A percentile compares a stretch with the other conserved stretches of the same genome.
These are phyloP conservation scores for Starmerella sirachaensis DNA, from an alignment of 805 yeast species.

Conservation along the genomic window DNA sequence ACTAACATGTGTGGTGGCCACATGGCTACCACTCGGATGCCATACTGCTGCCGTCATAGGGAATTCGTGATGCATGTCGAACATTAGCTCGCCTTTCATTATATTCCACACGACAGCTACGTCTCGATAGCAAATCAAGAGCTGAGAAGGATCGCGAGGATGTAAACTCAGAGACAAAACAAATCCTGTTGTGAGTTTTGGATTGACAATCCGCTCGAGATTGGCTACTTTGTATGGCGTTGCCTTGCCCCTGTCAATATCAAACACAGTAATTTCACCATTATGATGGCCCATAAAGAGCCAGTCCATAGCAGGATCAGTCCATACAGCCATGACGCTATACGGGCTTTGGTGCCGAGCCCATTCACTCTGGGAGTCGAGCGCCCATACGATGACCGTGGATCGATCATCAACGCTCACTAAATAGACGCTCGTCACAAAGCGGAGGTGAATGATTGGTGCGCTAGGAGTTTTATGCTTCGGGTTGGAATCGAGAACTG, in stretches of 20 bases:
- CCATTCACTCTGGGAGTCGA: constrained; percentile 50
- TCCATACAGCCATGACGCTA: constrained; percentile 51
- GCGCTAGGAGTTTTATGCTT: constrained; percentile 23
- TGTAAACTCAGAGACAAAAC: constrained; percentile 63
- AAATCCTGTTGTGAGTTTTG: constrained; percentile 48
- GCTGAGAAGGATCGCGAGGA: constrained; percentile 76
- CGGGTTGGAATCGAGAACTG: constrained; percentile 41
- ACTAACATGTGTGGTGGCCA: constrained; percentile 67
- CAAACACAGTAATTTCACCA: constrained; percentile 62
- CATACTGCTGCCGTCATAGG: constrained; percentile 50
- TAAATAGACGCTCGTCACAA: constrained; percentile 72
- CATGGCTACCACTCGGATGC: constrained; percentile 89
- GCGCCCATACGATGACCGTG: constrained; percentile 54
- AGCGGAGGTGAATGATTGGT: constrained; percentile 41
- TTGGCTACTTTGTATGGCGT: constrained; percentile 60
- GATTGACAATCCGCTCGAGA: constrained; percentile 47
- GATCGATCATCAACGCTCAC: constrained; percentile 56
- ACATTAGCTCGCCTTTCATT: constrained; percentile 43
- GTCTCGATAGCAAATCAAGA: constrained; percentile 61
- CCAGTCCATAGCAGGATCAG: constrained; percentile 88
- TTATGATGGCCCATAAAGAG: constrained; percentile 64
- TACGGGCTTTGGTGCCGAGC: constrained; percentile 53
- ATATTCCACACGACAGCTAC: constrained; percentile 61
- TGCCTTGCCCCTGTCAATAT: constrained; percentile 62
- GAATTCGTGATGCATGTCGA: constrained; percentile 40